Conservation (phyloP, 257 asterid genomes). For the Apocynum venetum region DNA sequence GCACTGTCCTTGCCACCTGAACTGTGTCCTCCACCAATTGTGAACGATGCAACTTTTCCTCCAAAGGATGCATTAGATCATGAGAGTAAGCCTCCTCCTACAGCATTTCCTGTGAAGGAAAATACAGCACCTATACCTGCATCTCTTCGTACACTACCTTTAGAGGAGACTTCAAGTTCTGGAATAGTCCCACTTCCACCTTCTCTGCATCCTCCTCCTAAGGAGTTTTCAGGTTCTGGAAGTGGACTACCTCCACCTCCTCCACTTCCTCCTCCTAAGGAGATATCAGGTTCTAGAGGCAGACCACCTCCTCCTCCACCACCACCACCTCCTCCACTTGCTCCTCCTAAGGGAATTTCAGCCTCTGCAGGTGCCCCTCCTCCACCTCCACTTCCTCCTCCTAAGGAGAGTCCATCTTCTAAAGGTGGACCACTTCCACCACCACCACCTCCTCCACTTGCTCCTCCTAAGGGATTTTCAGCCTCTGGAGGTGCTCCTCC, state of each 20-base stretch:
- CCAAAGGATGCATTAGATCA: conserved; percentile 22
- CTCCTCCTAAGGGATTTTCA: background rate
- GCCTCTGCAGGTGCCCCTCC: conserved; percentile 17
- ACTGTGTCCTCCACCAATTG: conserved; percentile 18
- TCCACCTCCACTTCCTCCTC: conserved; percentile 25
- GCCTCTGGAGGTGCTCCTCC: conserved; percentile 18
- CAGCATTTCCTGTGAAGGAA: conserved; percentile 29
- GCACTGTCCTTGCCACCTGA: conserved; percentile 25
- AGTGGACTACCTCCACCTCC: conserved; percentile 27
- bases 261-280: conserved; percentile 18
- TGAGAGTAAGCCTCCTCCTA: conserved; percentile 16
- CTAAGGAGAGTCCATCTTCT: conserved; percentile 13
- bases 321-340: conserved; percentile 22
- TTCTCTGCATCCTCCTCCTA: conserved; percentile 24
- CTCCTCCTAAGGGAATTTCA: background rate
- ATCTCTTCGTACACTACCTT: conserved; percentile 32
- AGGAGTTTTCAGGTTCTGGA: conserved; percentile 24
- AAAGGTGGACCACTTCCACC: conserved; percentile 17
- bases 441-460: conserved; percentile 21
- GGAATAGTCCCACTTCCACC: conserved; percentile 20
- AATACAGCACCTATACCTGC: conserved; percentile 30
- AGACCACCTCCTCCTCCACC: conserved; percentile 14
- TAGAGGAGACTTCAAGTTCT: background rate
- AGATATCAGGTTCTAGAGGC: conserved; percentile 1
- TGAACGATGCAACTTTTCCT: conserved; percentile 24